Base-by-base conservation (phyloP, 2,329 filamentous ascomycete genomes). In the Fusarium bulbicola region DNA sequence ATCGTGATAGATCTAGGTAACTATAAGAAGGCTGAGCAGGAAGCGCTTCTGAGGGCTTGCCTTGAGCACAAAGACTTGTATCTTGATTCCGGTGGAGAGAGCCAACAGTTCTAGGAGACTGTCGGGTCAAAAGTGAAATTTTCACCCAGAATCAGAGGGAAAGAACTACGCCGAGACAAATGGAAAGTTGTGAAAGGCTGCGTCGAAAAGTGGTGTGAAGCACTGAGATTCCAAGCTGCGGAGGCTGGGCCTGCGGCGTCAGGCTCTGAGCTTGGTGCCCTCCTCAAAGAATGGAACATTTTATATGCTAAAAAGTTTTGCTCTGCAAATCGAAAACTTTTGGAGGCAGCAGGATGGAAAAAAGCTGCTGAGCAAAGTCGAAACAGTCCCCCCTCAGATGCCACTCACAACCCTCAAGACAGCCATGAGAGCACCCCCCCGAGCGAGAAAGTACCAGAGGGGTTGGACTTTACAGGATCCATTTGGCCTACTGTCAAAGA, bases 391-490 rank as follows among this genome's bases (percentile, higher is more conserved):
- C 34, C 16, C 6, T 5, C 13, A 3, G 14, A n/a, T 37, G 24
- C 0, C 4, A 1, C 6, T 7, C 20, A 64, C 7, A 28, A 15
- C 16, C 10, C 42, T 3, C 18, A 15, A 8, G 20, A 3, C 20
- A 36, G 32, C 49, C 32, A 20, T 12, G 10, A 7, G 13, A 15
- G 13, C 13, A 3, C 1, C 7, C 1, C 32, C 16, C 45, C 1
- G 3, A n/a, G 1, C 5, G 18, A 60, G n/a, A 3, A 1, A 32
- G 56, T 1, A 26, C 2, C 15, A 2, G 11, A 26, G 0, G 10
- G 1, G 2, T 5, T 37, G 12, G 34, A 68, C 3, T 68, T 68
- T 20, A 49, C 46, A 10, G 26, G 15, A 2, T 6, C 1, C 0
- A 34, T 68, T 10, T 68, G 66, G 66, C 66, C 56, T 4, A 8